These are phyloP conservation scores for Iris macrosiphon DNA, from an alignment of 106 monocot species.

Conservation along the genomic window DNA sequence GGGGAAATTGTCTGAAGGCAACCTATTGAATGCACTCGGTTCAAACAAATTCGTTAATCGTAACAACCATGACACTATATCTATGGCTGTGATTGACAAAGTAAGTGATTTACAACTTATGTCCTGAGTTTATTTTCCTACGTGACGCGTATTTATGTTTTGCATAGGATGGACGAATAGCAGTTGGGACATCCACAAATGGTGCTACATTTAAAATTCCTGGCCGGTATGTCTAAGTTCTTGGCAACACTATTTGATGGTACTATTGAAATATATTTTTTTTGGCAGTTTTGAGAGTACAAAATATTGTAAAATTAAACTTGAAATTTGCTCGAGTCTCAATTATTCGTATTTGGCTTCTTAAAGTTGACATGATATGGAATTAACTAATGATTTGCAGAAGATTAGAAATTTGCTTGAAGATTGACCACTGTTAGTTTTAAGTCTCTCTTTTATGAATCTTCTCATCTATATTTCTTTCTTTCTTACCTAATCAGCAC, in stretches of 20 bases:
- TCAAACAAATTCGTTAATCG: slow-evolving; percentile 17
- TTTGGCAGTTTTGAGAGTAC: too few species aligned
- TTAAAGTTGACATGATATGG: too few species aligned
- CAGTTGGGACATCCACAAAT: slow-evolving; percentile 94
- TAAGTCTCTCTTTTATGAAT: too few species aligned
- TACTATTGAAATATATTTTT: too few species aligned
- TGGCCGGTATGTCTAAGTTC: slow-evolving; percentile 64
- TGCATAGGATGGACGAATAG: slow-evolving; percentile 62
- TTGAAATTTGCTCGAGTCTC: too few species aligned
- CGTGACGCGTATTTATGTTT: slow-evolving; percentile 2
- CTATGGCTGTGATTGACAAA: slow-evolving; percentile 93
- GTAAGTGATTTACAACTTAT: slow-evolving; percentile 16
- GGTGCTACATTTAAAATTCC: slow-evolving; percentile 94
- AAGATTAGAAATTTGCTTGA: too few species aligned
- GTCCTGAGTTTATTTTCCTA: not conserved
- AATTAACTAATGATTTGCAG: too few species aligned
- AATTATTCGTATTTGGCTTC: too few species aligned
- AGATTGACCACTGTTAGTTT: too few species aligned
- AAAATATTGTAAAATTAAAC: too few species aligned
- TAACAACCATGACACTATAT: slow-evolving; percentile 80
- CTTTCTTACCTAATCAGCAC: too few species aligned
- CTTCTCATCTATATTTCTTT: too few species aligned
- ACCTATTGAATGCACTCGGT: not conserved
- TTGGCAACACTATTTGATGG: not conserved
- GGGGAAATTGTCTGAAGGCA: slow-evolving; percentile 1